phyloP scores from a whole-genome alignment of 1,284 basidiomycete species.

The Moesziomyces sp. region DNA sequence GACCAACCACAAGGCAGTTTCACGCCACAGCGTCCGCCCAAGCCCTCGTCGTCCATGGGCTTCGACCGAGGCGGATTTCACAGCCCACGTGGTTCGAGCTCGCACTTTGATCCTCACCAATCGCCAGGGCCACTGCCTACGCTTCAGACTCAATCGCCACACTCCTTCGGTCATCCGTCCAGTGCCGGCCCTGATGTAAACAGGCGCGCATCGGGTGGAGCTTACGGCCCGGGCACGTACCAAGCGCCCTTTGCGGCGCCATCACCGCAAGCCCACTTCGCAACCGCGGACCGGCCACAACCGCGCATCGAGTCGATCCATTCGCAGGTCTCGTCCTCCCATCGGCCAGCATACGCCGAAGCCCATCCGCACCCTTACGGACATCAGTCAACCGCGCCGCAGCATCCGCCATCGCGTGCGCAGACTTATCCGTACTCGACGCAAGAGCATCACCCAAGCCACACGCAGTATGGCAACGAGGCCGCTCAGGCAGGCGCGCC shows the following conservation, averaged over 20 bases:
- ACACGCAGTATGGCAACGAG: not conserved
- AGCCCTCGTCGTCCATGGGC: conserved; percentile 24
- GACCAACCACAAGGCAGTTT: conserved; percentile 7
- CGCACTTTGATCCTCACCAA: conserved; percentile 6
- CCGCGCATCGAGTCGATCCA: not conserved
- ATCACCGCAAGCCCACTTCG: not conserved
- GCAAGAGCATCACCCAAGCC: conserved; percentile 4
- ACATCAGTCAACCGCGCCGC: conserved; percentile 17
- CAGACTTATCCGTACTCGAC: conserved; percentile 22
- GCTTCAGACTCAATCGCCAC: conserved; percentile 13
- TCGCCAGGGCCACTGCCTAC: conserved; percentile 9
- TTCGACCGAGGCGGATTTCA: conserved; percentile 12
- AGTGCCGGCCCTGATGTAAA: conserved; percentile 3
- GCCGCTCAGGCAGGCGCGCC: conserved; percentile 3
- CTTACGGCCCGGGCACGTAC: not conserved
- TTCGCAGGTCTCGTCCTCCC: not conserved
- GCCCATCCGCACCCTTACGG: conserved; percentile 7
- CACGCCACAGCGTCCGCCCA: conserved; percentile 39
- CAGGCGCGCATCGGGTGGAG: conserved; percentile 14
- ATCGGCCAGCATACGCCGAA: not conserved
- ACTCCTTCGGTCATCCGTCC: conserved; percentile 3
- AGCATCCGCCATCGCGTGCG: conserved; percentile 10
- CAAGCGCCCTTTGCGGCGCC: not conserved
- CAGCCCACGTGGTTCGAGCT: conserved; percentile 20
- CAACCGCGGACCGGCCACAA: not conserved